Conservation (phyloP, 169 alveolate species). For the Plasmodium falciparum region DNA sequence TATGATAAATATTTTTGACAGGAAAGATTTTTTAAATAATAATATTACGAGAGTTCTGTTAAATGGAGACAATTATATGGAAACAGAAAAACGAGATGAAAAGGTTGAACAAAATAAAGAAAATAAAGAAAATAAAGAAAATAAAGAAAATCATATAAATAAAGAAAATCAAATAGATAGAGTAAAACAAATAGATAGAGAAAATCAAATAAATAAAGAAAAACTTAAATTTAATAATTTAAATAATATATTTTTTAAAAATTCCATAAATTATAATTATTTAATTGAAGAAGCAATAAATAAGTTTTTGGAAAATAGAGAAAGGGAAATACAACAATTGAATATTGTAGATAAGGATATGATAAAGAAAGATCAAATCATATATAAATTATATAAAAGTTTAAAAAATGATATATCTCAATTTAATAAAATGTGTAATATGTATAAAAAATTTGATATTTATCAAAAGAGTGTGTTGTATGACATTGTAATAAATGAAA, state of each 20-base stretch:
- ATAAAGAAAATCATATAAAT: no score
- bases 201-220: not conserved
- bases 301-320: conserved; percentile 14
- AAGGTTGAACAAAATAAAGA: not conserved
- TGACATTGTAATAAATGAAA: conserved; percentile 35
- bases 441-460: conserved; percentile 59
- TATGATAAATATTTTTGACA: conserved; percentile 34
- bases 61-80: not conserved
- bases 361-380: conserved; percentile 42
- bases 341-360: conserved; percentile 23
- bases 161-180: not conserved
- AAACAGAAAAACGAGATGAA: not conserved
- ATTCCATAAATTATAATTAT: conserved; percentile 6
- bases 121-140: not conserved
- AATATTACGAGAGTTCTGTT: conserved; percentile 11
- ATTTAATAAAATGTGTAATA: conserved; percentile 29
- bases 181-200: not conserved
- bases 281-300: conserved; percentile 58
- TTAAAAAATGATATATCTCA: conserved; percentile 27
- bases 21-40: conserved; percentile 12
- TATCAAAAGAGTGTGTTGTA: conserved; percentile 40
- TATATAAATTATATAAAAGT: conserved; percentile 20
- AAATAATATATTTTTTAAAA: not conserved
- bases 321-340: conserved; percentile 13
- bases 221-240: not conserved